These are phyloP conservation scores for Aurinia saxatilis DNA, from an alignment of 345 rosid species.

Conservation along the genomic window DNA sequence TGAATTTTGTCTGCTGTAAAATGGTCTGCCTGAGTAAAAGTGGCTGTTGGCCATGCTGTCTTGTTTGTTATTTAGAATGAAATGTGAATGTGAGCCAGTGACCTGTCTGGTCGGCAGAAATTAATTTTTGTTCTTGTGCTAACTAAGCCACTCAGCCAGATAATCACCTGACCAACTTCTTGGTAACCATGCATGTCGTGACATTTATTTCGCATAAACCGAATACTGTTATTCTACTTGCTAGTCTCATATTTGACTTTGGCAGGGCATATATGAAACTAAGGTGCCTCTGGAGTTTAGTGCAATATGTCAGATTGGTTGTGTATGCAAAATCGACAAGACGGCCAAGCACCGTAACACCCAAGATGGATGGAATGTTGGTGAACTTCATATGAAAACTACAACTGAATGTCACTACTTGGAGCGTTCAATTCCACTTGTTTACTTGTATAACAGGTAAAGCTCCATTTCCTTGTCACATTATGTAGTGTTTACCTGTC, in stretches of 20 bases:
- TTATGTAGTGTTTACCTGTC: conserved; percentile 1
- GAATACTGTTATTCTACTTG: neutral
- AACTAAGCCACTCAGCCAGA: neutral
- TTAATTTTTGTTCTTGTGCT: conserved; percentile 6
- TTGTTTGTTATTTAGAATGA: conserved; percentile 14
- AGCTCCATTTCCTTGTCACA: neutral
- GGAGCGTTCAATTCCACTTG: conserved; percentile 64
- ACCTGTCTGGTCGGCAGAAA: neutral
- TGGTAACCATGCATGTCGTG: conserved; percentile 12
- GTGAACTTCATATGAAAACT: conserved; percentile 83
- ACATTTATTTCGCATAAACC: neutral
- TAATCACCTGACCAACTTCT: neutral
- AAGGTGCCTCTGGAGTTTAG: conserved; percentile 71
- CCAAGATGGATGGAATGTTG: conserved; percentile 77
- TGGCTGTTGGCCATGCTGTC: neutral
- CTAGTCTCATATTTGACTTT: conserved; percentile 18
- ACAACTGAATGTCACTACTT: conserved; percentile 85
- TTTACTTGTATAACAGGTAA: conserved; percentile 90
- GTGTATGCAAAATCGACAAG: conserved; percentile 87
- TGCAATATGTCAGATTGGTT: conserved; percentile 81
- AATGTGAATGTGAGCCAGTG: conserved; percentile 1
- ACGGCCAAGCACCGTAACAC: conserved; percentile 52
- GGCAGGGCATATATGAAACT: conserved; percentile 86
- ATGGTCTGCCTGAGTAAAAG: neutral
- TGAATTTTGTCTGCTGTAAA: neutral